phyloP scores from a whole-genome alignment of 2,329 filamentous ascomycete genomes.

The Hirsutella rhossiliensis region DNA sequence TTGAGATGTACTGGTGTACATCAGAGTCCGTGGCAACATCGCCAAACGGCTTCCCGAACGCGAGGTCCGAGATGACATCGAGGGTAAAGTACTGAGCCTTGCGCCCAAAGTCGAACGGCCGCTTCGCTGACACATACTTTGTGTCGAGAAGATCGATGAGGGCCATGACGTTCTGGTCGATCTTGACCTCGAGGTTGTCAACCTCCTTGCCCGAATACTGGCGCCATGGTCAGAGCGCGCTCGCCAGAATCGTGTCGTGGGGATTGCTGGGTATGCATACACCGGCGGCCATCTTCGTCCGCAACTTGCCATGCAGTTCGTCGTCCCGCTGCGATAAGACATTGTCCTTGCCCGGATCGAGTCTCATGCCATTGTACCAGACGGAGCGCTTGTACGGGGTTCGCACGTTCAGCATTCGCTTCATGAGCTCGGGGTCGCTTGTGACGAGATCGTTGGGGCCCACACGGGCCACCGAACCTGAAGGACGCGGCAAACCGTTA shows the following conservation, averaged over 20 bases:
- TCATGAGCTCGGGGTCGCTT: slow-evolving; percentile 29
- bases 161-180: slow-evolving; percentile 6
- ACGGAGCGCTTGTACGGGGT: slow-evolving; percentile 19
- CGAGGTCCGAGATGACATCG: slow-evolving; percentile 41
- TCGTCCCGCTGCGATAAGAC: slow-evolving; percentile 37
- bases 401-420: slow-evolving; percentile 25
- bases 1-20: slow-evolving; percentile 34
- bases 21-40: slow-evolving; percentile 35
- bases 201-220: slow-evolving; percentile 40
- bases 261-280: slow-evolving; percentile 19
- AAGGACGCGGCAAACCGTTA: background rate
- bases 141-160: slow-evolving; percentile 5
- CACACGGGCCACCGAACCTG: slow-evolving; percentile 16
- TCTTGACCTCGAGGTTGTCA: slow-evolving; percentile 31
- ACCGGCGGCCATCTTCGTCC: slow-evolving; percentile 37
- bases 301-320: slow-evolving; percentile 25
- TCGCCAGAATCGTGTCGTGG: slow-evolving; percentile 3
- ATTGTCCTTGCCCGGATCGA: slow-evolving; percentile 38
- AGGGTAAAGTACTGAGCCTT: slow-evolving; percentile 42
- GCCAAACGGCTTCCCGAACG: slow-evolving; percentile 38
- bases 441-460: slow-evolving; percentile 34
- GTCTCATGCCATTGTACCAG: slow-evolving; percentile 35
- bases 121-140: slow-evolving; percentile 4
- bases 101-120: slow-evolving; percentile 17
- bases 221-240: background rate